Evolutionary conservation across 768 basidiomycete species (phyloP).

Genomic region (Tulasnella sp.): DNA sequence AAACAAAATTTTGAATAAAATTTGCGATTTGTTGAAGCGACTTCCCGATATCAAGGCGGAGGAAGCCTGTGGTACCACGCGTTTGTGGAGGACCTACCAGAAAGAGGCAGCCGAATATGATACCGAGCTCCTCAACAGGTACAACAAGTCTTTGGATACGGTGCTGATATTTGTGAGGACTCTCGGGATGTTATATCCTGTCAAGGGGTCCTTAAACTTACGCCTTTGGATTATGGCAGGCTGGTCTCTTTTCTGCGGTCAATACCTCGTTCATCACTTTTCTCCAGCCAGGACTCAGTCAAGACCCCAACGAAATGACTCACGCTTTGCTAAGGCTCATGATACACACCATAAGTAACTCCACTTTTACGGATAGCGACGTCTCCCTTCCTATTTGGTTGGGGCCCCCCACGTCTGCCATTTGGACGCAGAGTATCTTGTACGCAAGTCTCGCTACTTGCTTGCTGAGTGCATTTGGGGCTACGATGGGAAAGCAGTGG

Average conservation of each 20-base stretch:
- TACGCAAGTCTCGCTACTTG: background rate
- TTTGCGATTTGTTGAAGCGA: too few relatives aligned
- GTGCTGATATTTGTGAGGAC: background rate
- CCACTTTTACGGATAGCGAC: background rate
- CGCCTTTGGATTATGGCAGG: background rate
- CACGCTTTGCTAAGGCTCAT: background rate
- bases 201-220: background rate
- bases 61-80: too few relatives aligned
- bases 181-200: background rate
- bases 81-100: background rate
- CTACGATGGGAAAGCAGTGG: conserved; percentile 1
- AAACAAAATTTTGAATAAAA: too few relatives aligned
- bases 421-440: background rate
- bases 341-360: background rate
- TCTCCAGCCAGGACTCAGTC: background rate
- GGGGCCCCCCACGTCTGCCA: background rate
- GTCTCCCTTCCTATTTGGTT: background rate
- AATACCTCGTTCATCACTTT: background rate
- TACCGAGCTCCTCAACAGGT: too few relatives aligned
- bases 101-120: background rate
- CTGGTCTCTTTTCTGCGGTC: background rate
- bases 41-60: too few relatives aligned
- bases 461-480: background rate
- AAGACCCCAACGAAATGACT: background rate
- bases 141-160: background rate